These are phyloP conservation scores for Chrysopogon serrulatus DNA, from an alignment of 176 grass and related monocot genomes.

Conservation along the genomic window DNA sequence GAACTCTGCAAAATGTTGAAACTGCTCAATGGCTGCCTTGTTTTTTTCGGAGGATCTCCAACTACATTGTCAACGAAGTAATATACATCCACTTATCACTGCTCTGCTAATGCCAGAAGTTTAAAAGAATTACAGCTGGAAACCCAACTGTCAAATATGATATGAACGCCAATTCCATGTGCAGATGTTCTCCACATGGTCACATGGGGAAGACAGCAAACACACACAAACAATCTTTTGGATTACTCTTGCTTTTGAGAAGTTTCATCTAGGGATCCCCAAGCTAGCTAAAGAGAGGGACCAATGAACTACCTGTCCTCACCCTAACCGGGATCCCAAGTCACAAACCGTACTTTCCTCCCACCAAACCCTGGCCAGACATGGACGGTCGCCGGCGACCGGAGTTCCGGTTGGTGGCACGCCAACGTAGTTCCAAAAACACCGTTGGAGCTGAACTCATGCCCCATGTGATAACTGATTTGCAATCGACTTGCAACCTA, in stretches of 20 bases:
- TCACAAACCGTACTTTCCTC: background rate
- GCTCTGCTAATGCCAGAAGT: background rate
- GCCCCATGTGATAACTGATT: background rate
- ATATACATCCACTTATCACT: background rate
- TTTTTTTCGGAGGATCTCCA: background rate
- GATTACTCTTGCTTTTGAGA: background rate
- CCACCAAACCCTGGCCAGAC: background rate
- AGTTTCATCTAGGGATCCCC: slow-evolving; percentile 3
- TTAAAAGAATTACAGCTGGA: background rate
- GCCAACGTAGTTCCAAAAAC: slow-evolving; percentile 24
- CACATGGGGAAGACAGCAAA: background rate
- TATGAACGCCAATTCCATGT: background rate
- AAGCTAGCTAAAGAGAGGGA: slow-evolving; percentile 7
- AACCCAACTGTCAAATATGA: background rate
- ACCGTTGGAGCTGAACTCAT: slow-evolving; percentile 11
- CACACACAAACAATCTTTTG: background rate
- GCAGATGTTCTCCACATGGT: background rate
- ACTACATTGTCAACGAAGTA: background rate
- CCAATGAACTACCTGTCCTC: background rate
- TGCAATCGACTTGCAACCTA: slow-evolving; percentile 20
- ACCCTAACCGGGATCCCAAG: background rate
- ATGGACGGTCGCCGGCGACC: background rate
- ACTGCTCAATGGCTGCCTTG: background rate
- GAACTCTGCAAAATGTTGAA: background rate
- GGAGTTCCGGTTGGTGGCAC: slow-evolving; percentile 4